phyloP scores from a whole-genome alignment of 148 eudicot species.

The Mesembryanthemum crystallinum region DNA sequence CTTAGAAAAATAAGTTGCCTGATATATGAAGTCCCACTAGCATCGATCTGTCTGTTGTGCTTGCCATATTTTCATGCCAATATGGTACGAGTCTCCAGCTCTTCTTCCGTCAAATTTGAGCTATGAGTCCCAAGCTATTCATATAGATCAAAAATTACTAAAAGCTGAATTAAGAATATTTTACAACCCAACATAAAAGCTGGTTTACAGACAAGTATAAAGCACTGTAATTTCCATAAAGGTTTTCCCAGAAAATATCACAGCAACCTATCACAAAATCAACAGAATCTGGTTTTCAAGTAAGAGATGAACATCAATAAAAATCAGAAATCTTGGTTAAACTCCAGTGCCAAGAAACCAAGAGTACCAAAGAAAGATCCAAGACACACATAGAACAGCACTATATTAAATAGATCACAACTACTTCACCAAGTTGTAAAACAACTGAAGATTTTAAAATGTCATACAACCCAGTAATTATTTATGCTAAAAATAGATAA shows the following conservation, averaged over 20 bases:
- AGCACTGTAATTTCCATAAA: background rate
- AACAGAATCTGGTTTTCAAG: background rate
- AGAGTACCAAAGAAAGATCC: background rate
- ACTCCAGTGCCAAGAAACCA: background rate
- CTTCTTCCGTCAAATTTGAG: constrained; percentile 83
- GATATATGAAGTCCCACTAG: constrained; percentile 36
- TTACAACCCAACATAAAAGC: background rate
- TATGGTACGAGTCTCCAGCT: constrained; percentile 81
- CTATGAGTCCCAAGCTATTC: constrained; percentile 79
- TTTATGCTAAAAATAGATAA: too few species aligned
- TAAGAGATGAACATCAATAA: background rate
- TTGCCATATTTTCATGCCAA: constrained; percentile 89
- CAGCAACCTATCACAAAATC: background rate
- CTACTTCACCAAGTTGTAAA: background rate
- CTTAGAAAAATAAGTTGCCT: constrained; percentile 66
- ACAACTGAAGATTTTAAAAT: background rate
- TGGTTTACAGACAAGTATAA: background rate
- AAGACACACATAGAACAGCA: background rate
- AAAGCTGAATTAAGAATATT: background rate
- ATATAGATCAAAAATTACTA: background rate
- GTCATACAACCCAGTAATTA: too few species aligned
- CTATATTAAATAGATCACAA: background rate
- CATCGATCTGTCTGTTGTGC: constrained; percentile 50
- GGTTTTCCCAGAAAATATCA: background rate
- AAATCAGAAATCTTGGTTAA: background rate